These are phyloP conservation scores for Aspergillus eucalypticola DNA, from an alignment of 2,329 filamentous ascomycete genomes.

Conservation along the genomic window DNA sequence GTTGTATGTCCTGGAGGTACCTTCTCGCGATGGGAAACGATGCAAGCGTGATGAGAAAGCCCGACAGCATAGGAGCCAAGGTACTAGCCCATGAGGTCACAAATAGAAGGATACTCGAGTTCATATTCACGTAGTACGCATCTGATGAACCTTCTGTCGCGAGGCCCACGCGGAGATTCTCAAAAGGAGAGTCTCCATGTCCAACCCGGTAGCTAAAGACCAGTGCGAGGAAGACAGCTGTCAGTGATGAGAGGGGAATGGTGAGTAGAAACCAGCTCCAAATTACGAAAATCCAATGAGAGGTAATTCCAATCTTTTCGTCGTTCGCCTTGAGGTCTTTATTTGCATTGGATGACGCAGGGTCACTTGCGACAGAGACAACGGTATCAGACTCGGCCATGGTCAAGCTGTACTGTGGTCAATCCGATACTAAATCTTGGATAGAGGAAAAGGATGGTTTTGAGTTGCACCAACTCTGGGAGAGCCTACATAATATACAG, in stretches of 20 bases:
- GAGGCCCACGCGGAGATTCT: not conserved
- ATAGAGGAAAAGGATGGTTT: too few species aligned
- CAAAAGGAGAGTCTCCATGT: not conserved
- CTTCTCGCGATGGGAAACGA: slow-evolving; percentile 24
- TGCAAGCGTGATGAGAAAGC: slow-evolving; percentile 25
- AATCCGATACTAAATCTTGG: too few species aligned
- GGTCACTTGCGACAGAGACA: not conserved
- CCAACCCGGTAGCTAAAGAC: slow-evolving; percentile 10
- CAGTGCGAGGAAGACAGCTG: slow-evolving; percentile 7
- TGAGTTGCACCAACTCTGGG: too few species aligned
- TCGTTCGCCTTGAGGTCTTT: not conserved
- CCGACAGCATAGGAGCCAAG: slow-evolving; percentile 23
- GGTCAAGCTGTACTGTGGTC: not conserved
- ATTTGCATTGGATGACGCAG: not conserved
- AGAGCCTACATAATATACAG: too few species aligned
- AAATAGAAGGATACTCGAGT: slow-evolving; percentile 12
- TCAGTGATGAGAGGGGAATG: slow-evolving; percentile 10
- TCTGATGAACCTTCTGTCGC: not conserved
- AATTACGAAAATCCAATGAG: not conserved
- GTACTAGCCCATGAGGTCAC: slow-evolving; percentile 19
- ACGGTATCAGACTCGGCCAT: not conserved
- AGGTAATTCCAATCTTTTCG: not conserved
- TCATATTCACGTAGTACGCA: slow-evolving; percentile 10
- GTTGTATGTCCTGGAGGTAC: slow-evolving; percentile 10
- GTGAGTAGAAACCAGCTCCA: slow-evolving; percentile 11